Evolutionary conservation across 164 flowering plant genomes (phyloP).

Genomic region (Dillenia suffruticosa): DNA sequence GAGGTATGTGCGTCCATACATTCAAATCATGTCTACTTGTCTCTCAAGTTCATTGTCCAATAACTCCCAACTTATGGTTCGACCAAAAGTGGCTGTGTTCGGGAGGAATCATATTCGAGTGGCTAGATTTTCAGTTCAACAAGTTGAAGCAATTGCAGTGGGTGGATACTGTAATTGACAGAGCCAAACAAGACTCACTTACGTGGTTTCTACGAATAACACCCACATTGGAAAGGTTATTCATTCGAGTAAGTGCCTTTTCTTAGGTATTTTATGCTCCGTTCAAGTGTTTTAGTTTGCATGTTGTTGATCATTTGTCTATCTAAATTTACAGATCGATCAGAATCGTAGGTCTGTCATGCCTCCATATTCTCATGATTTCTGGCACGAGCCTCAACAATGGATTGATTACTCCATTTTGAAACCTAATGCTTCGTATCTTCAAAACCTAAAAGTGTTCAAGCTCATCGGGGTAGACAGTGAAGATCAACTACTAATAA

Average conservation of each 20-base stretch:
- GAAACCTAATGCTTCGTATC: neutral
- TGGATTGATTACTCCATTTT: conserved; percentile 13
- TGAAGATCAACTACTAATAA: conserved; percentile 3
- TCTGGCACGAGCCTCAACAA: conserved; percentile 21
- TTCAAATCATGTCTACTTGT: neutral
- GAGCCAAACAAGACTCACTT: conserved; percentile 7
- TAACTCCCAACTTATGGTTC: neutral
- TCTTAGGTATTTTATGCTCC: neutral
- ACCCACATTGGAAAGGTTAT: conserved; percentile 7
- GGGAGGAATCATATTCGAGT: conserved; percentile 9
- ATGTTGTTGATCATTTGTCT: neutral
- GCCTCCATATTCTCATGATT: conserved; percentile 6
- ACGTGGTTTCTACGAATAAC: conserved; percentile 9
- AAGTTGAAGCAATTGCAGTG: conserved; percentile 10
- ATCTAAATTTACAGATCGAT: conserved; percentile 3
- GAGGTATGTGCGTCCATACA: conserved; percentile 5
- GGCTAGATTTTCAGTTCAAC: conserved; percentile 13
- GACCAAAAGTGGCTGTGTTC: conserved; percentile 11
- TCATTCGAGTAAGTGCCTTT: conserved; percentile 3
- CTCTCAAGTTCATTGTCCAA: neutral
- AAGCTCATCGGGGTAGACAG: neutral
- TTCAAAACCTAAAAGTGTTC: conserved; percentile 5
- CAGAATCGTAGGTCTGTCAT: neutral
- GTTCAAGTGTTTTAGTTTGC: neutral
- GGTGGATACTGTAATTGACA: conserved; percentile 6